phyloP scores from a whole-genome alignment of 768 basidiomycete genomes.

The Mycena kentingensis region DNA sequence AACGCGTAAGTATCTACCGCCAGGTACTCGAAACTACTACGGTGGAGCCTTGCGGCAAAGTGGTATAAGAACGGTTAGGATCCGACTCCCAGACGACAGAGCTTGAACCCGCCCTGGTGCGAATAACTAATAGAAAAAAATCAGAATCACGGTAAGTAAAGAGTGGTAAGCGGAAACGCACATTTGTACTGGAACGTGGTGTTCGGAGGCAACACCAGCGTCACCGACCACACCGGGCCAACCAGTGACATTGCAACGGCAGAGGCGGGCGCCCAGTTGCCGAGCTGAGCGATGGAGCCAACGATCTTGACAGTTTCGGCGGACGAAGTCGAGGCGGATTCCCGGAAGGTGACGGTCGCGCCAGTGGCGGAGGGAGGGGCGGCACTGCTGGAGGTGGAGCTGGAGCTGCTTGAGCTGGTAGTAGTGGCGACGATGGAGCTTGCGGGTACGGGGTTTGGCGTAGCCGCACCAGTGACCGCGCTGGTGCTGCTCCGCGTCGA shows the following conservation, averaged over 20 bases:
- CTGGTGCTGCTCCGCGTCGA: constrained; percentile 10
- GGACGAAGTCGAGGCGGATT: constrained; percentile 8
- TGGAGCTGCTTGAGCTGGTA: constrained; percentile 1
- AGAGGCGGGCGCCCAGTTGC: constrained; percentile 13
- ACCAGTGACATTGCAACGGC: constrained; percentile 7
- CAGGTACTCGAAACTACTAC: constrained; percentile 11
- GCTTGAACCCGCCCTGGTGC: constrained; percentile 4
- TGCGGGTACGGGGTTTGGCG: not conserved
- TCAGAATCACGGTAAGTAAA: not conserved
- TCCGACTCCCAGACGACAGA: constrained; percentile 18
- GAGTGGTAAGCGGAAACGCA: not conserved
- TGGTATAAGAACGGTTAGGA: constrained; percentile 16
- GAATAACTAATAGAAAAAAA: constrained; percentile 6
- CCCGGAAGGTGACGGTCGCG: constrained; percentile 12
- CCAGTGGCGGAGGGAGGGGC: constrained; percentile 1
- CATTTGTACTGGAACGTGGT: constrained; percentile 19
- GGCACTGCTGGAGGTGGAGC: not conserved
- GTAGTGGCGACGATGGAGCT: not conserved
- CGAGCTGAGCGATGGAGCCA: constrained; percentile 11
- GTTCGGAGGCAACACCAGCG: constrained; percentile 12
- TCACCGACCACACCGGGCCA: constrained; percentile 15
- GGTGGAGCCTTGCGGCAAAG: constrained; percentile 1
- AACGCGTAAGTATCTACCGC: no score
- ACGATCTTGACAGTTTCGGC: constrained; percentile 14
- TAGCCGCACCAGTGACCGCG: not conserved